These are phyloP conservation scores for Pyrus bretschneideri DNA, from an alignment of 306 rosid genomes.

Conservation along the genomic window DNA sequence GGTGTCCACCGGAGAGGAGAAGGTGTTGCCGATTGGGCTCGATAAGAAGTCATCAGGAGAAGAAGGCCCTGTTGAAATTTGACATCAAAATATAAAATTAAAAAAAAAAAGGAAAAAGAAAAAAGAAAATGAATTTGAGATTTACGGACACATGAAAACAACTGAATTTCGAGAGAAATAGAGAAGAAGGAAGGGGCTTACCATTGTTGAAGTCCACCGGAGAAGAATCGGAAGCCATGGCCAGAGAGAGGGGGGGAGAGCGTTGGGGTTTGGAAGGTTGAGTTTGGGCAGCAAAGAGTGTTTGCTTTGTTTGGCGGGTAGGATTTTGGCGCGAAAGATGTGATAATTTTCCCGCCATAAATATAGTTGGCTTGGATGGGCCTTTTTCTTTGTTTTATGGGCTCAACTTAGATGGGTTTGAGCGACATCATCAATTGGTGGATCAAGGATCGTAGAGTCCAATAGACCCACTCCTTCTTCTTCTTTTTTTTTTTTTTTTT, in stretches of 20 bases:
- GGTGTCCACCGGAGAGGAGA: conserved; percentile 54
- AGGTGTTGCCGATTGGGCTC: conserved; percentile 80
- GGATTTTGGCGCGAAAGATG: conserved; percentile 37
- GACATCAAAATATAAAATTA: background rate
- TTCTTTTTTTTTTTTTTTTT: no score
- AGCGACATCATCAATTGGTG: background rate
- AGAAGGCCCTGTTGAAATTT: conserved; percentile 51
- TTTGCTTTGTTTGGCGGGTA: background rate
- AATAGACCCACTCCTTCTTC: no score
- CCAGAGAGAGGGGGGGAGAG: background rate
- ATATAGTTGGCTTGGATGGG: background rate
- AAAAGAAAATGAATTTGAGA: background rate
- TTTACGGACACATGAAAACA: background rate
- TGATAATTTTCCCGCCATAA: conserved; percentile 4
- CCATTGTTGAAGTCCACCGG: conserved; percentile 53
- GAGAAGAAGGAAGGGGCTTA: conserved; percentile 13
- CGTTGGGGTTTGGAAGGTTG: background rate
- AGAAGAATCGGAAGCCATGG: conserved; percentile 85
- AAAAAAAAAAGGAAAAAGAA: background rate
- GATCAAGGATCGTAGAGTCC: background rate
- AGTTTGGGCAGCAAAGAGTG: background rate
- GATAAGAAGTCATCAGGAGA: conserved; percentile 80
- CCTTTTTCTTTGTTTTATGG: background rate
- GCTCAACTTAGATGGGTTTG: background rate
- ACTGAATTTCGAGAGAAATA: background rate